Evolutionary conservation across 176 grass and related monocot genomes (phyloP), one percentile per base, ranked within the genome.

Genomic region (Zea luxurians): DNA sequence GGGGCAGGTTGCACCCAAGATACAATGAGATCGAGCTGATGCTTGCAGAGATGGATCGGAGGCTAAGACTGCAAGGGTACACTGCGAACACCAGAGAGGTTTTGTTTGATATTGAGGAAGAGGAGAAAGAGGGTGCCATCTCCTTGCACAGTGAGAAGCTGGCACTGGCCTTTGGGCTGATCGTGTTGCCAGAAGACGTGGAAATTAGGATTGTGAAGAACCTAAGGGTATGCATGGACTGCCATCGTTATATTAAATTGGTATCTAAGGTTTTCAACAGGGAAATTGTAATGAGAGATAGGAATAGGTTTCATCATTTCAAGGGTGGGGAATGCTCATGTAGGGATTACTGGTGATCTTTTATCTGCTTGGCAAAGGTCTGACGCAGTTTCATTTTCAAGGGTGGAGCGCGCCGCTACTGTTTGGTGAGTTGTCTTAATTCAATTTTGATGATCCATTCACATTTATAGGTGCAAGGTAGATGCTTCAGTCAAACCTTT

Each of bases 281-380:
- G 69, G 83, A 93, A 78, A 87, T 97, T 69, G 61, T 97, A 58
- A 80, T 97, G 74, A 87, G 88, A 81, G 93, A 97, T 64, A 89
- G 90, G 70, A 93, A 97, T 58, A 79, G 84, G 62, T 93, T 97
- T 87, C 93, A 97, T 77, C 86, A 93, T 86, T 97, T 97, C 77
- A 91, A 86, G 78, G 62, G 85, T 80, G 93, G 93, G n/a, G 35
- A 7, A 4, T 97, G 90, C 76, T 91, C 93, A 43, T 97, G 88
- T 75, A 83, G 49, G 61, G 93, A 90, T 77, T 93, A 88, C 54
- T 90, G 93, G 90, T 93, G 77, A 97, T 34, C 37, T 77, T 64
- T 36, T 43, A 75, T 2, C 7, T 58, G 2, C 58, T 48, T 34
- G 53, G 13, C 16, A 1, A 97, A 87, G 77, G 73, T 87, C 68